Base-by-base conservation (phyloP, 2,329 filamentous ascomycete species). In the Erysiphe pulchra region DNA sequence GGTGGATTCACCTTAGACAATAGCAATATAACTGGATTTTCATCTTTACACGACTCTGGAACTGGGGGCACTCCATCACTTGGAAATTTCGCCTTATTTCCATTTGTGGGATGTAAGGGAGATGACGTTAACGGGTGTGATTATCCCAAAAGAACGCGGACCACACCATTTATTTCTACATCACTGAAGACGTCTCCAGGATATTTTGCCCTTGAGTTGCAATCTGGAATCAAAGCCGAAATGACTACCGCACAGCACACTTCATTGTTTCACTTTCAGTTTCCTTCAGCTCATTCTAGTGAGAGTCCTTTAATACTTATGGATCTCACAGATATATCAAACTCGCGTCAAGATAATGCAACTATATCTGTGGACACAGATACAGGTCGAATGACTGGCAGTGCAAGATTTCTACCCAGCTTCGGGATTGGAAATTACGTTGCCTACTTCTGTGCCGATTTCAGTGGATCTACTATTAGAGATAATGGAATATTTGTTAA, bases 11-110 rank as follows among this genome's bases (percentile, higher is more conserved):
- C 69, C 7, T 65, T 62, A 7, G 60, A 65, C 49, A 61, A 65
- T 58, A 65, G 51, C 44, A 50, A 55, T 32, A 56, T 58, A 39
- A 57, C 53, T 2, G 55, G 56, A 8, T 58, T 58, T 28, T 56
- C 53, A 28, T 54, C 56, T 43, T 58, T 62, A 46, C 65, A 67
- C 50, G 65, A 67, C 54, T 62, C 60, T 39, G 65, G 65, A 6
- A 66, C 64, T 0, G 64, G 64, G 12, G 64, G 64, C 1, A 45
- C 61, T 1, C 71, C 77, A 0, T 81, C 75, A 4, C 61, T 83
- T 14, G 80, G 78, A 13, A 82, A 81, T 54, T 84, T 84, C 45
- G 75, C 80, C 0, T 62, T 84, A 1, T 83, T 84, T 50, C 67
- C 77, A 0, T 77, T 80, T 49, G 61, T 69, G 4, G 63, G 65